phyloP scores from a whole-genome alignment of 495 filamentous ascomycete genomes.

The Schizothecium vesticola region DNA sequence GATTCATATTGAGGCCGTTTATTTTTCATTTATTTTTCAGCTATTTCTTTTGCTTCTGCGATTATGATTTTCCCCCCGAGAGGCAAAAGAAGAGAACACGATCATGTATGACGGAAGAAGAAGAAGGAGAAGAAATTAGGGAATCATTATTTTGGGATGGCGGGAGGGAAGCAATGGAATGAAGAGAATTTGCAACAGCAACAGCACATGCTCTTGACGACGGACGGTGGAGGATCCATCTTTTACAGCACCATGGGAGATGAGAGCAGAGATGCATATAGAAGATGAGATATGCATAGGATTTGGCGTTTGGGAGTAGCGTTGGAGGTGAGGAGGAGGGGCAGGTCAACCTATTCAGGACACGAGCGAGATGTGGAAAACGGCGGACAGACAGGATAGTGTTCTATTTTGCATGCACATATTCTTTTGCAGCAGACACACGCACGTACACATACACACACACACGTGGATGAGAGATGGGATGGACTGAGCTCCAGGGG shows the following conservation, averaged over 20 bases:
- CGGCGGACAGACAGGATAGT: not conserved
- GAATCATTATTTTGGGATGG: not conserved
- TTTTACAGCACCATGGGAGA: conserved; percentile 1
- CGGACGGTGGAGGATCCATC: conserved; percentile 17
- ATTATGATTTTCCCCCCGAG: conserved; percentile 4
- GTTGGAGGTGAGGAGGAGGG: not conserved
- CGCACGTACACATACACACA: not conserved
- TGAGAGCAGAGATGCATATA: conserved; percentile 18
- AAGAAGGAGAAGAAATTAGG: not conserved
- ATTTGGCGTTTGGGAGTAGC: conserved; percentile 16
- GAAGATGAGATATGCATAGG: conserved; percentile 18
- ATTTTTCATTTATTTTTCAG: conserved; percentile 3
- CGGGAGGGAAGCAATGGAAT: not conserved
- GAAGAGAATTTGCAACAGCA: not conserved
- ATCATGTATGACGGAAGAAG: not conserved
- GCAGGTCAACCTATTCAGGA: conserved; percentile 7
- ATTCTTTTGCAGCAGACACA: not conserved
- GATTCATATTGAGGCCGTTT: not conserved
- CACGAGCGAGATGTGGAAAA: conserved; percentile 10
- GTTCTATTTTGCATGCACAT: not conserved
- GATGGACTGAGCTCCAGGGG: not conserved
- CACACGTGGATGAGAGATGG: not conserved
- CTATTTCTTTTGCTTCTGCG: conserved; percentile 1
- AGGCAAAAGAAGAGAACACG: not conserved
- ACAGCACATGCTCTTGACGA: conserved; percentile 25